phyloP scores from a whole-genome alignment of 345 rosid genomes.

The Rhodamnia argentea region DNA sequence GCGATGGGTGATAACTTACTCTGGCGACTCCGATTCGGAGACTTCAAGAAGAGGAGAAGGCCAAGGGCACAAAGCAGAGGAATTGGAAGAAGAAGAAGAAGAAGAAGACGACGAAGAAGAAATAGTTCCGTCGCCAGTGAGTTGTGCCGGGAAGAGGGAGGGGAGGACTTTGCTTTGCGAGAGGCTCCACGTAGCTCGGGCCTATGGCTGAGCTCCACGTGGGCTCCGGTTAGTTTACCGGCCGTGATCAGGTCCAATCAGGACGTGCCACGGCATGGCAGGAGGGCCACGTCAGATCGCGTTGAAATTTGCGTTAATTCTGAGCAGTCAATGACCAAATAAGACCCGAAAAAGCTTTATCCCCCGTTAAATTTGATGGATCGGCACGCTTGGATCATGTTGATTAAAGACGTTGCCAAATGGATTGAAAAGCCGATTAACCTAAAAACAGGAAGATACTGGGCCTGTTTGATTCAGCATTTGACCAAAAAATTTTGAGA shows the following conservation, averaged over 20 bases:
- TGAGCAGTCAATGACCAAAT: background rate
- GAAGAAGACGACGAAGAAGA: background rate
- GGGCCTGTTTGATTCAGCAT: too few species aligned
- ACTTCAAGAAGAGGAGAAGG: background rate
- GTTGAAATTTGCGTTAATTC: background rate
- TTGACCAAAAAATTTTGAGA: too few species aligned
- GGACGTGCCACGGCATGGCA: constrained; percentile 11
- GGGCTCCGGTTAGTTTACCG: background rate
- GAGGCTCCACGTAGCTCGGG: constrained; percentile 22
- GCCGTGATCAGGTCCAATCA: background rate
- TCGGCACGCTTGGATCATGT: background rate
- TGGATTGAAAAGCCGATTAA: too few species aligned
- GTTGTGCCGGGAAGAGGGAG: background rate
- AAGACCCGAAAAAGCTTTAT: background rate
- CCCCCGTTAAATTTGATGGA: background rate
- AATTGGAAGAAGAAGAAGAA: background rate
- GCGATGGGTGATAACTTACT: background rate
- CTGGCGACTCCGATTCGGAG: background rate
- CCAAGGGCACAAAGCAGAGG: background rate
- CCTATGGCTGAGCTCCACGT: constrained; percentile 39
- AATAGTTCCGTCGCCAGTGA: background rate
- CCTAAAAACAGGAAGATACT: too few species aligned
- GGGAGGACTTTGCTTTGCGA: background rate
- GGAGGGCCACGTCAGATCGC: constrained; percentile 11
- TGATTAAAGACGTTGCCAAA: background rate